Evolutionary conservation across 163 green algal genomes (phyloP), one percentile per base, ranked within the genome.

Genomic region (Scenedesmus sp.): DNA sequence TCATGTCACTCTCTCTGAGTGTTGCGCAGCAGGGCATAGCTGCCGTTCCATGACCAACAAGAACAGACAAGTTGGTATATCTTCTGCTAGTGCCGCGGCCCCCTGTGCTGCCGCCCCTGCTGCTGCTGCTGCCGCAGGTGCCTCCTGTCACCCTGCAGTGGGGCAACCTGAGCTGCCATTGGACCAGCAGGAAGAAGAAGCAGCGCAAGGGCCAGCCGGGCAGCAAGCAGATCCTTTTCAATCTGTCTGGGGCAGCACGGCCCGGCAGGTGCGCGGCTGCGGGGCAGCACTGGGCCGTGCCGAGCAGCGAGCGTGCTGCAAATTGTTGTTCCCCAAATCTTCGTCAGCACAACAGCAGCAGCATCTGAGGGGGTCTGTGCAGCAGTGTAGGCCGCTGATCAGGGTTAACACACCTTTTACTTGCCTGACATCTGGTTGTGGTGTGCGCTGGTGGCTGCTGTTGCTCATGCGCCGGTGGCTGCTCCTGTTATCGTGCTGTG

Each of bases 121-220:
- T 33, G 9, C 30, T 68, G 15, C 22, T 35, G 4, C 4, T 76
- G 30, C 30, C 43, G 0, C 37, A 90, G 81, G 85, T 91, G 5
- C 76, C 84, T 16, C 93, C 91, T 20, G 94, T 98, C 1, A 82
- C 72, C 10, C 89, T 98, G 22, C 84, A 95, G 46, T 98, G 96
- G 96, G 83, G 43, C 0, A 72, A 94, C 42, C 80, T 98, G 37
- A 92, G 42, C 9, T 96, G 93, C 73, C 91, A 37, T 4, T 92
- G 97, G 3, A 93, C 85, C 42, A 79, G 73, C 30, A 97, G 96
- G 82, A 86, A 83, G 42, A 92, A 44, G 22, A 92, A 94, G 51
- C 46, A 86, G 30, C 24, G 22, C 24, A 86, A 43, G 42, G 35
- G 82, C 35, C 18, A 43, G 35, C 42, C 35, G 9, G 82, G 82